Base-by-base conservation (phyloP, 1,284 basidiomycete genomes). In the Ustilago trichophora region DNA sequence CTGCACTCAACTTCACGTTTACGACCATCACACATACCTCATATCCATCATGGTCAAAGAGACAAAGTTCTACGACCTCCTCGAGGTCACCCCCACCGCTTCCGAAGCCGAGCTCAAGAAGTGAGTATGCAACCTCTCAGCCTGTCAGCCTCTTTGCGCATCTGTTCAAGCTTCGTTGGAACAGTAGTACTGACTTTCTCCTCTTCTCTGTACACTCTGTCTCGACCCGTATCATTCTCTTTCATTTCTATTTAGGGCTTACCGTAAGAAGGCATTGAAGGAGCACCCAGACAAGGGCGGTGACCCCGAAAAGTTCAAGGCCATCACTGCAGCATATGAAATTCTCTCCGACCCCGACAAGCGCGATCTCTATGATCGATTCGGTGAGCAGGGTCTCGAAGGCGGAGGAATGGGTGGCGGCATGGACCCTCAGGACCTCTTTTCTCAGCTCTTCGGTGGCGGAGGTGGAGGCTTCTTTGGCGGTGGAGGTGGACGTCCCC, bases 341-440 rank as follows among this genome's bases (percentile, higher is more conserved):
- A 85, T 97, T 44, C 86, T 99, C 15, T 93, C 93, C 31, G 95
- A 98, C 82, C 82, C 88, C 15, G 88, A 94, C 77, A 94, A 92
- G 68, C 74, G 78, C 32, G 77, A 78, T 34, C 49, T 77, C 42
- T 98, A 99, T 80, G 95, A 99, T 85, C 85, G 90, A 60, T 89
- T 90, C 63, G 96, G 96, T 73, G 93, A 97, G 83, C 92, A 93
- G 65, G 96, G 94, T 43, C 84, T 98, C 41, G 87, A 88, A 81
- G 63, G 73, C 42, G 80, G 75, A 46, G 73, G 83, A 85, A 90
- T 83, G 63, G 82, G 82, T 57, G 93, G 93, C 60, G 94, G 93
- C 49, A 97, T 98, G 93, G 93, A 98, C 84, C 91, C 94, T 12
- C 83, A 94, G 88, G 95, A 99, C 84, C 87, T 99, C 35, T 99